These are phyloP conservation scores for Penicillium cataractarum DNA, from an alignment of 495 filamentous ascomycete species.

Conservation along the genomic window DNA sequence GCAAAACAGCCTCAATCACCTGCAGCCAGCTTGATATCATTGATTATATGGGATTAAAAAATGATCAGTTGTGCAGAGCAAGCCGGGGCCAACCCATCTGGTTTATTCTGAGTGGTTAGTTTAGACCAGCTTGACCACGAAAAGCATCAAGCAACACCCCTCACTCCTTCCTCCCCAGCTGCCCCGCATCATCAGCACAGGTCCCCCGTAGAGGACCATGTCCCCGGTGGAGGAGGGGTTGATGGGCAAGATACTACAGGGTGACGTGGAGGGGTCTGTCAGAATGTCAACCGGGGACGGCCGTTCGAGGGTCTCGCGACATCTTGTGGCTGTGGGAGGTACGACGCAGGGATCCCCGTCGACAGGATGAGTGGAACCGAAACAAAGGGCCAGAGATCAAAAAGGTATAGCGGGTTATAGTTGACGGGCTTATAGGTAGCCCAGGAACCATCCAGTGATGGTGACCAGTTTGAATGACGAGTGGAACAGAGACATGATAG, in stretches of 20 bases:
- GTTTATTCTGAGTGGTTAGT: not conserved
- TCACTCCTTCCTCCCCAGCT: conserved; percentile 9
- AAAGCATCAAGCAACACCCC: conserved; percentile 1
- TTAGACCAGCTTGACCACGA: conserved; percentile 1
- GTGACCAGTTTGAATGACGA: too few species aligned
- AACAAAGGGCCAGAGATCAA: not conserved
- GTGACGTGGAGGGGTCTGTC: conserved; percentile 33
- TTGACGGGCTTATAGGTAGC: not conserved
- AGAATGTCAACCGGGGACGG: conserved; percentile 23
- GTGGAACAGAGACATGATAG: not conserved
- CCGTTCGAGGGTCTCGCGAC: conserved; percentile 27
- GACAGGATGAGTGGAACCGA: conserved; percentile 11
- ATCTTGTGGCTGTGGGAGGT: conserved; percentile 23
- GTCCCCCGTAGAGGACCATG: conserved; percentile 2
- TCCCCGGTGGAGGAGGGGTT: not conserved
- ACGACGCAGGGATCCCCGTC: conserved; percentile 22
- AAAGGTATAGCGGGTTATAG: not conserved
- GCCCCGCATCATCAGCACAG: conserved; percentile 20
- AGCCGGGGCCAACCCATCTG: conserved; percentile 14
- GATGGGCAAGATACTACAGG: not conserved
- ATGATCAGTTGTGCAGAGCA: conserved; percentile 16
- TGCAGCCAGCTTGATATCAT: conserved; percentile 21
- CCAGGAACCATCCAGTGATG: too few species aligned
- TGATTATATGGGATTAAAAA: not conserved
- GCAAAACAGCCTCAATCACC: conserved; percentile 1